These are phyloP conservation scores for Cryptosporidium andersoni DNA, from an alignment of 169 alveolate genomes.

Conservation along the genomic window DNA sequence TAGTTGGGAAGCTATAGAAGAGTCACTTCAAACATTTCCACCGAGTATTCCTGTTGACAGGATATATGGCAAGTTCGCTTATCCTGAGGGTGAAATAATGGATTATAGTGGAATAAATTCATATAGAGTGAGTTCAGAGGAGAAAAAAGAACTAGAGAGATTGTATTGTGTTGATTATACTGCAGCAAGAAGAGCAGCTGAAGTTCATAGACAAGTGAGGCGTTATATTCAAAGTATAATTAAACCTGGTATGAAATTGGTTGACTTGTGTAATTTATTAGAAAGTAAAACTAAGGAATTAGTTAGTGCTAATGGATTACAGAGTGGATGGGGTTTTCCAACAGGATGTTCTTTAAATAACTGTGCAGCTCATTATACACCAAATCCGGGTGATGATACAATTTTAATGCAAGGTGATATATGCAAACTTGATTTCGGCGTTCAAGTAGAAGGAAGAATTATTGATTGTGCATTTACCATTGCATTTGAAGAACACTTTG, in stretches of 20 bases:
- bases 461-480: slow-evolving; percentile 99
- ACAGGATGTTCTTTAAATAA: slow-evolving; percentile 97
- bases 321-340: slow-evolving; percentile 99
- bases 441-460: slow-evolving; percentile 98
- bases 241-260: slow-evolving; percentile 93
- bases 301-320: slow-evolving; percentile 93
- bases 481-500: slow-evolving; percentile 90
- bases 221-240: slow-evolving; percentile 94
- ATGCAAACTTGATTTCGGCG: slow-evolving; percentile 99
- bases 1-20: slow-evolving; percentile 78
- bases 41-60: slow-evolving; percentile 80
- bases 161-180: slow-evolving; percentile 85
- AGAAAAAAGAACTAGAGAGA: slow-evolving; percentile 90
- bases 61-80: slow-evolving; percentile 68
- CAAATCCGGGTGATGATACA: slow-evolving; percentile 89
- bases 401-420: slow-evolving; percentile 89
- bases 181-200: slow-evolving; percentile 97
- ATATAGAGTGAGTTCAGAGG: slow-evolving; percentile 85
- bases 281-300: slow-evolving; percentile 95
- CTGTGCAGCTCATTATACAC: slow-evolving; percentile 99
- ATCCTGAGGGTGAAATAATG: slow-evolving; percentile 85
- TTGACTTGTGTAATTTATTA: slow-evolving; percentile 94
- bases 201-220: slow-evolving; percentile 98
- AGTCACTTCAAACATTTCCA: slow-evolving; percentile 79
- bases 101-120: slow-evolving; percentile 89